Base-by-base conservation (phyloP, 2,329 filamentous ascomycete genomes). In the Mycosphaerella arachidis region DNA sequence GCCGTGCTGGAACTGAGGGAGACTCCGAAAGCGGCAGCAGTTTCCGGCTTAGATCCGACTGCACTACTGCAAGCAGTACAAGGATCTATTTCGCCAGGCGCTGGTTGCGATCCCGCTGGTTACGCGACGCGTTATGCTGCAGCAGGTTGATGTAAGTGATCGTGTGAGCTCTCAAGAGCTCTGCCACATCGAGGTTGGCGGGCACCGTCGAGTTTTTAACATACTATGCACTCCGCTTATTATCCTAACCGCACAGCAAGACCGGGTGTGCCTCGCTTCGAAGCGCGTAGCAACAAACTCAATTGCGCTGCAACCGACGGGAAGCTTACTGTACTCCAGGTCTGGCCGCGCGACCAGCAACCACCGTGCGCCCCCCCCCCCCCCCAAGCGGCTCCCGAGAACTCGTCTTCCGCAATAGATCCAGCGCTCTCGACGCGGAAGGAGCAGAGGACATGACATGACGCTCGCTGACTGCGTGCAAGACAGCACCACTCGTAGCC, bases 351-450 rank as follows among this genome's bases (percentile, higher is more conserved):
- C 5, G 10, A 20, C 7, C 16, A 6, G n/a, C 8, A 9, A 13
- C 43, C 2, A 48, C 48, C 24, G 18, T 13, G 24, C 20, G 48
- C n/a, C n/a, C n/a, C n/a, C n/a, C n/a, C n/a, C n/a, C n/a, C n/a
- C n/a, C 50, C 20, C 12, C 10, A 10, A 4, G 4, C 18, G 8
- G 18, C 31, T 33, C 27, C 56, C 56, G 45, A 52, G 16, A 50
- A 31, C 16, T 53, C 20, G 31, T 27, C 55, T 65, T 63, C 63
- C 63, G 63, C 63, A 63, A 66, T 66, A 66, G 57, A 59, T 63
- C 63, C 63, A 56, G 51, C n/a, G 30, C 27, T 37, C 53, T 55
- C 55, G 48, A 57, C 43, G 27, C 35, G 40, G 51, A 55, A 55
- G 56, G 33, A 20, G 33, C 13, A 55, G 29, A n/a, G 52, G 52